Base-by-base conservation (phyloP, 495 filamentous ascomycete species). In the Penicillium egyptiacum region DNA sequence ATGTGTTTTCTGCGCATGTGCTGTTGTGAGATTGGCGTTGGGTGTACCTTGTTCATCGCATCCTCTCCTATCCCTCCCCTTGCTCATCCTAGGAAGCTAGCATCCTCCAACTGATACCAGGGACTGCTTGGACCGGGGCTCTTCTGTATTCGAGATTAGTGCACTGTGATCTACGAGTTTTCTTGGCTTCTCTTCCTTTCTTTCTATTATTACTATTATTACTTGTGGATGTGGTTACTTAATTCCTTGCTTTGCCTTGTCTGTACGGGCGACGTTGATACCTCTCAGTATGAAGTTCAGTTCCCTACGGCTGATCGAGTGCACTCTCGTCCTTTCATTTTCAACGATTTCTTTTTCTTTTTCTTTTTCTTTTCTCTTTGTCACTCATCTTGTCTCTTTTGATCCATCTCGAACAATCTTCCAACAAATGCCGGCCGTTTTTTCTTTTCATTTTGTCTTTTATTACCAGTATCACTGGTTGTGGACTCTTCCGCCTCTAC, bases 11-110 rank as follows among this genome's bases (percentile, higher is more conserved):
- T 46, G 50, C 63, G 55, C 63, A 63, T 60, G 48, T 65, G 62
- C 40, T 61, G 53, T 52, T 42, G 63, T 65, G 71, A 72, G 64
- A 72, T 61, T 70, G 75, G 75, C 75, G 75, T 77, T 77, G 70
- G 70, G 73, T 70, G 70, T 72, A 62, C 63, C 63, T 52, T 55
- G 49, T 53, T 60, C 50, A 54, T 59, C 53, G 57, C 64, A 62
- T 70, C 72, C 52, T 62, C 69, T 61, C 64, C 67, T 72, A 59
- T 65, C 61, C 56, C 56, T 57, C 23, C 64, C 64, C 55, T 60
- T 55, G 43, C 53, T 53, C 61, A 57, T 59, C 54, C 39, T 42
- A 3, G 23, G 22, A 57, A 56, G 52, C 55, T 50, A 28, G 45
- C 53, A 49, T 16, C 22, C 56, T 20, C 12, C 49, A 44, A 49